Evolutionary conservation across 2,329 filamentous ascomycete species (phyloP).

Genomic region (Mycocentrospora acerina): DNA sequence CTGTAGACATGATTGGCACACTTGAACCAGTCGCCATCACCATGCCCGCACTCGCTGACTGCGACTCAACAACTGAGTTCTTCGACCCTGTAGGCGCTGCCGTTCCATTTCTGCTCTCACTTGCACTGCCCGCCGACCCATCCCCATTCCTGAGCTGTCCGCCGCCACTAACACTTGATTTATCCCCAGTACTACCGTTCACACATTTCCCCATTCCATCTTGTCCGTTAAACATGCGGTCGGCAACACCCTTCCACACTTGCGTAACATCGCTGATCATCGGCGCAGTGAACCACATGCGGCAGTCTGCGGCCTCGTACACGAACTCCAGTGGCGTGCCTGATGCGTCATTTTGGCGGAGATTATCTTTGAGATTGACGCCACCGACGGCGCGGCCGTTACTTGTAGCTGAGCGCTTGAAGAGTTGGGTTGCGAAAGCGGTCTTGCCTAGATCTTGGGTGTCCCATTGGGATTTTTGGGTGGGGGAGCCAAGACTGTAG

Average conservation of each 20-base stretch:
- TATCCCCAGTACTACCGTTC: conserved; percentile 30
- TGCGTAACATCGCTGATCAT: conserved; percentile 39
- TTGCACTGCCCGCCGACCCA: conserved; percentile 5
- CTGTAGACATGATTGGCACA: too few species aligned
- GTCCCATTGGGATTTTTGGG: conserved; percentile 33
- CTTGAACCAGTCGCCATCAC: too few species aligned
- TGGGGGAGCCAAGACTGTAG: conserved; percentile 28
- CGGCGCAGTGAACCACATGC: conserved; percentile 42
- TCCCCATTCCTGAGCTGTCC: conserved; percentile 33
- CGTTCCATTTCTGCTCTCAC: too few species aligned
- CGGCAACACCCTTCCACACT: conserved; percentile 43
- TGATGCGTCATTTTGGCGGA: conserved; percentile 38
- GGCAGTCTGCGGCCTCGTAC: conserved; percentile 46
- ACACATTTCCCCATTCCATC: conserved; percentile 24
- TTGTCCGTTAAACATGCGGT: conserved; percentile 34
- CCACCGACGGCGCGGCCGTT: conserved; percentile 27
- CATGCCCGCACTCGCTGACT: too few species aligned
- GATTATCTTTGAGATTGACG: conserved; percentile 43
- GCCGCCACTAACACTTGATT: conserved; percentile 31
- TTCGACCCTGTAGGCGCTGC: too few species aligned
- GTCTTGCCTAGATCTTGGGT: conserved; percentile 31
- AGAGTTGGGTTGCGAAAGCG: conserved; percentile 35
- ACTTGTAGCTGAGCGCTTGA: conserved; percentile 32
- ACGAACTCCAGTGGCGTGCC: conserved; percentile 45
- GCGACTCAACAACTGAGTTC: too few species aligned